Base-by-base conservation (phyloP, 345 rosid species). In the Jatropha curcas region DNA sequence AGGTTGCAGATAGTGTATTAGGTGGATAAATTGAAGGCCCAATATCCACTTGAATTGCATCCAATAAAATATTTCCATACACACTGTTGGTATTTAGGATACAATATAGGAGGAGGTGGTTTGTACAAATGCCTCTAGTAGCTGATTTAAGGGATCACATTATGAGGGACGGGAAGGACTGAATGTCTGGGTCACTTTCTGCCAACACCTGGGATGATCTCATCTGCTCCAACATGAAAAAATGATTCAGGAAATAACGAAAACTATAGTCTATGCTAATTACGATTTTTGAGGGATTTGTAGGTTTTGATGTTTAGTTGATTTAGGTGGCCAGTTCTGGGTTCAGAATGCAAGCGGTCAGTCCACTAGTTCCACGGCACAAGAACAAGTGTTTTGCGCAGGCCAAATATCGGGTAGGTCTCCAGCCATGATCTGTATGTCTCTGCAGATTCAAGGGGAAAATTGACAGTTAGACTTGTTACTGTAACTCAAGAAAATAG, bases 331-430 rank as follows among this genome's bases (percentile, higher is more conserved):
- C 97, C 98, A 7, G 93, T 81, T 72, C 92, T 96, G 0, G 98
- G 98, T 70, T 94, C 93, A 9, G 96, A 76, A n/a, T 65, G 97
- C 94, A 45, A 92, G 79, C 84, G 81, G 28, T 92, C 94, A 0
- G 60, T 74, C 96, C 92, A 85, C 27, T 71, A 52, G 66, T 76
- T 27, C 83, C 89, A 4, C 94, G 94, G 88, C 83, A 90, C 98
- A 94, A 92, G 64, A 89, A 89, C 97, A 89, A 90, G 84, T n/a
- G n/a, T n/a, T 94, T 85, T 50, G 88, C 91, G n/a, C 95, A 90
- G 52, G 94, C 70, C 61, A 92, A 13, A 90, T 88, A 19, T 94
- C 96, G 96, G 97, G 62, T 89, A 86, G 7, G 98, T n/a, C 94
- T 76, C 71, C 85, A 60, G 91, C 97, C 97, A 92, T 27, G 97